Conservation (phyloP, 75 land plant genomes). For the Cunninghamia lanceolata region DNA sequence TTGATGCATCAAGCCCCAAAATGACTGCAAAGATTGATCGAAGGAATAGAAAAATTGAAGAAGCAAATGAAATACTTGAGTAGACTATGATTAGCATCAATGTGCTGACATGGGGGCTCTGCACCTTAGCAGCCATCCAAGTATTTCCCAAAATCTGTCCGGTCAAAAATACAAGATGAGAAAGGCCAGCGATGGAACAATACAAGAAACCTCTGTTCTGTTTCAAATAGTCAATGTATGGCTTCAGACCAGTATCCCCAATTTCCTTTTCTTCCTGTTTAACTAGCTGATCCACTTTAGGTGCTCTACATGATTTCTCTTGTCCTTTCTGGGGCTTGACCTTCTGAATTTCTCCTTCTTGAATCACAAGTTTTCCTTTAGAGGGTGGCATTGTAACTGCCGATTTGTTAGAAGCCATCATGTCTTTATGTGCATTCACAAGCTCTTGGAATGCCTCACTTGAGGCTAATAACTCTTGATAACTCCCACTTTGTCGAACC, state of each 20-base stretch:
- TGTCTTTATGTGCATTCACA: slow-evolving; percentile 79
- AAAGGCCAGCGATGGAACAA: slow-evolving; percentile 27
- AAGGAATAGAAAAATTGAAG: slow-evolving; percentile 22
- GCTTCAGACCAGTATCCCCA: slow-evolving; percentile 72
- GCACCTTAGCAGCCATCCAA: slow-evolving; percentile 74
- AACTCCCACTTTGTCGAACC: slow-evolving; percentile 53
- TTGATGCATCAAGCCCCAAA: slow-evolving; percentile 54
- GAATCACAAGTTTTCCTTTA: slow-evolving; percentile 4
- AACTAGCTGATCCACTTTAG: slow-evolving; percentile 2
- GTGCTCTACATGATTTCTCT: background rate
- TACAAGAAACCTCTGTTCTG: slow-evolving; percentile 55
- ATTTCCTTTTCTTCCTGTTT: slow-evolving; percentile 56
- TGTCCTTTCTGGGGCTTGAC: background rate
- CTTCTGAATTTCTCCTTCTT: slow-evolving; percentile 3
- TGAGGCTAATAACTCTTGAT: slow-evolving; percentile 48
- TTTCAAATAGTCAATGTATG: slow-evolving; percentile 70
- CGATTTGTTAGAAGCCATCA: slow-evolving; percentile 35
- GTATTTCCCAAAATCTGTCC: slow-evolving; percentile 49
- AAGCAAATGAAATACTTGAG: slow-evolving; percentile 32
- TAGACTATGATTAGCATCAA: slow-evolving; percentile 55
- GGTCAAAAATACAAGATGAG: slow-evolving; percentile 41
- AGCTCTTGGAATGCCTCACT: slow-evolving; percentile 65
- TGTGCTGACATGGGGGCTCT: slow-evolving; percentile 41
- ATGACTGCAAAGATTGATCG: slow-evolving; percentile 32
- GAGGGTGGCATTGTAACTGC: background rate